Evolutionary conservation across 352 stramenopile species (phyloP).

Genomic region (Pythium rhizo-oryzae): DNA sequence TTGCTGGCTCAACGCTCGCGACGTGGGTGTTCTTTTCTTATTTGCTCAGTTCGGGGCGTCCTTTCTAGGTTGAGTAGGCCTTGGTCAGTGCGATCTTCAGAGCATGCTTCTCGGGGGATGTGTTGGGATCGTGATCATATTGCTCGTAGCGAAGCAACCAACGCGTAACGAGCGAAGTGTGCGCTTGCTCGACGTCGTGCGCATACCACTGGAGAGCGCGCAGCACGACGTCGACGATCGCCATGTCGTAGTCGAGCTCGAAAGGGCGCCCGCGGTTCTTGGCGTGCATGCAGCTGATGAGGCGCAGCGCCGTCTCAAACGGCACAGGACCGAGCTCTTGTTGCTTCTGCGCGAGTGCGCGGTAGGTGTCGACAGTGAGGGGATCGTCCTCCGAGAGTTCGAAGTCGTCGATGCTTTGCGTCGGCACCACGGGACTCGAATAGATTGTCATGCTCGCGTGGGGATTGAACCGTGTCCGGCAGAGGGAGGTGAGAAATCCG

Average conservation of each 20-base stretch:
- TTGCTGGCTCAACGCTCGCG: too few relatives aligned
- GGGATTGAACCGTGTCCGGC: too few relatives aligned
- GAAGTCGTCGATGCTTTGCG: not conserved
- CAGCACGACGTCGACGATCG: constrained; percentile 11
- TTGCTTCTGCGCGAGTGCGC: constrained; percentile 3
- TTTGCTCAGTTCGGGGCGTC: not conserved
- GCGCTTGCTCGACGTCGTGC: constrained; percentile 1
- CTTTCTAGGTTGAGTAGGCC: not conserved
- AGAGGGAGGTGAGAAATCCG: too few relatives aligned
- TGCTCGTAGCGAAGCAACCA: constrained; percentile 16
- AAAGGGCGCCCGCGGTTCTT: constrained; percentile 6
- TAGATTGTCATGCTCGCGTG: too few relatives aligned
- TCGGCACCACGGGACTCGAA: not conserved
- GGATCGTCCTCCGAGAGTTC: constrained; percentile 2
- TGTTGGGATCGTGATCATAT: not conserved
- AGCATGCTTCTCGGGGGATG: not conserved
- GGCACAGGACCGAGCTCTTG: constrained; percentile 5
- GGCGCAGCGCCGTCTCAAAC: constrained; percentile 4
- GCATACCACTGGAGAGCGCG: constrained; percentile 8
- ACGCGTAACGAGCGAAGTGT: not conserved
- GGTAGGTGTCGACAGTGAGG: constrained; percentile 9
- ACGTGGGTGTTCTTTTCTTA: too few relatives aligned
- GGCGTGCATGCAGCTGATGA: constrained; percentile 1
- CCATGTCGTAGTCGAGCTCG: constrained; percentile 8
- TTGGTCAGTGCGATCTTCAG: not conserved